Evolutionary conservation across 2,329 filamentous ascomycete species (phyloP), one percentile per base, ranked within the genome.

Genomic region (Drechslera avenae): DNA sequence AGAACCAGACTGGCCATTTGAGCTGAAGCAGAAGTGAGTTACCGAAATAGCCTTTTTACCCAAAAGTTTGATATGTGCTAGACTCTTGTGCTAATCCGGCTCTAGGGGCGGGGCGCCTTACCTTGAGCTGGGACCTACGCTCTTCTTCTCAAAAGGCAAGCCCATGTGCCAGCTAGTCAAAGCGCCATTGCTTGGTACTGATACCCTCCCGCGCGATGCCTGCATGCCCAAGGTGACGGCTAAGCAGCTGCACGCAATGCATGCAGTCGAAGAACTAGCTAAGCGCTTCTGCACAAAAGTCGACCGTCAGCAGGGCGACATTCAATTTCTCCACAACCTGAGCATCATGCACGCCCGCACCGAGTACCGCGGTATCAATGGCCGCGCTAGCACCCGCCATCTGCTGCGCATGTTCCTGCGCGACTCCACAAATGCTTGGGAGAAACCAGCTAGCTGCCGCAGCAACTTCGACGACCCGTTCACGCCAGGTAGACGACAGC

Each of bases 111-210:
- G 55, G 23, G 57, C 54, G 18, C 66, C 71, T 19, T 66, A 72
- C 47, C 62, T 73, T 10, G 68, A 72, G 26, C 54, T 60, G 4
- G 71, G 70, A 14, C 70, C 71, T 10, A 66, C 65, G 2, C 62
- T 73, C 8, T 67, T 73, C 56, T 70, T 73, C 49, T 68, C 70
- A 3, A 64, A 64, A 18, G 66, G 68, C 40, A 72, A 59, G 46
- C 71, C 71, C 16, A 72, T 73, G 5, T 68, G 61, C 51, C 71
- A 73, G 49, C 62, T 73, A 10, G 71, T 73, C 39, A 72, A 73
- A 44, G 71, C 71, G 10, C 71, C 71, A 6, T 60, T 73, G 9
- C 57, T 73, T n/a, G 71, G 71, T 14, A 69, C 64, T 19, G 62
- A 67, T 10, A 59, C 52, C 17, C 67, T 73, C 46, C 66, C 62